phyloP scores from a whole-genome alignment of 2,329 filamentous ascomycete genomes.

The Apiospora malaysiana region DNA sequence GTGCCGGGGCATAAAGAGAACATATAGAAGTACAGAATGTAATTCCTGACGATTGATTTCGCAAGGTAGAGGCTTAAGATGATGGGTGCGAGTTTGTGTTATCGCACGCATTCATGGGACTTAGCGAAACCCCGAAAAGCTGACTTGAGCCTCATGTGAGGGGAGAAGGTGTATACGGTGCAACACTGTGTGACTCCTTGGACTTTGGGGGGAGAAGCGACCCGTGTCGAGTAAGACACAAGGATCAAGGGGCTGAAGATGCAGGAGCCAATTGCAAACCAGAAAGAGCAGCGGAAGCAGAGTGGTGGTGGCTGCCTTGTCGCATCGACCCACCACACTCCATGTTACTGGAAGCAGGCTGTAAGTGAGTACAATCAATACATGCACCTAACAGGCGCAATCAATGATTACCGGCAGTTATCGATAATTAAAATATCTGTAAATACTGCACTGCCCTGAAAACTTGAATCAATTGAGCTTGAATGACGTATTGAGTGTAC shows the following conservation, averaged over 20 bases:
- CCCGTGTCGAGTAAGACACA: background rate
- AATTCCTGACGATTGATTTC: background rate
- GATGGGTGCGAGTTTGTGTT: background rate
- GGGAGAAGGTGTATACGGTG: background rate
- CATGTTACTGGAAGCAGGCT: background rate
- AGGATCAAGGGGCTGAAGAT: background rate
- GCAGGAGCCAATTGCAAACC: background rate
- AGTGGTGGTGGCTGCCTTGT: background rate
- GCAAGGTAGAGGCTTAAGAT: background rate
- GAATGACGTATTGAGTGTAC: background rate
- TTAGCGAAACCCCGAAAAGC: background rate
- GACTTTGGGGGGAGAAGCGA: background rate
- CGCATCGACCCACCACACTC: too few species aligned
- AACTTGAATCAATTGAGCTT: too few species aligned
- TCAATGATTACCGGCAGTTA: background rate
- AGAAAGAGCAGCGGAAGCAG: background rate
- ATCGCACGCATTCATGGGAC: background rate
- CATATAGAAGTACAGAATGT: background rate
- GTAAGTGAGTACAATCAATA: too few species aligned
- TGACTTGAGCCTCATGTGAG: background rate
- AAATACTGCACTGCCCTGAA: background rate
- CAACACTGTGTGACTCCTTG: background rate
- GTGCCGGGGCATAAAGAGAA: background rate
- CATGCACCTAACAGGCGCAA: too few species aligned
- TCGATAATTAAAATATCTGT: background rate